phyloP scores from a whole-genome alignment of 257 asterid species.

The Forsythia viridissima region DNA sequence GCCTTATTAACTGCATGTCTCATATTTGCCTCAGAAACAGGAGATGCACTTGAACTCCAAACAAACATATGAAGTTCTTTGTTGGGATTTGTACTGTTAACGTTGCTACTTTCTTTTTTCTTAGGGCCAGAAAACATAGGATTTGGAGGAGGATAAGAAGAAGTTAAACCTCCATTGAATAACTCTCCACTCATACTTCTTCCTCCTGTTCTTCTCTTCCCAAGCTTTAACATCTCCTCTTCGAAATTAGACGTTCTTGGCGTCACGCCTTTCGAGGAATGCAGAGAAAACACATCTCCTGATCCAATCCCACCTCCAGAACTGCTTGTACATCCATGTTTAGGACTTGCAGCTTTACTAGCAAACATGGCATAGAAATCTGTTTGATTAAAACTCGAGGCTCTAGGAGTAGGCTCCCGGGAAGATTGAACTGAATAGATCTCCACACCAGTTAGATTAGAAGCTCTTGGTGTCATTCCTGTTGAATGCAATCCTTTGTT shows the following conservation, averaged over 20 bases:
- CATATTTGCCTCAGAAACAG: slow-evolving; percentile 74
- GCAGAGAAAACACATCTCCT: slow-evolving; percentile 60
- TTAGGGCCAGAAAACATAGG: slow-evolving; percentile 67
- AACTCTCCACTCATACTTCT: slow-evolving; percentile 85
- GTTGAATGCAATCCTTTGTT: slow-evolving; percentile 49
- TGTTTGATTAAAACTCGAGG: slow-evolving; percentile 78
- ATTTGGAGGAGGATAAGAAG: slow-evolving; percentile 77
- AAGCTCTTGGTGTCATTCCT: slow-evolving; percentile 72
- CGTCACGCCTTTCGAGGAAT: slow-evolving; percentile 78
- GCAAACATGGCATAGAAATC: slow-evolving; percentile 89
- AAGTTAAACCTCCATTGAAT: slow-evolving; percentile 21
- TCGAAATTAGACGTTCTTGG: slow-evolving; percentile 88
- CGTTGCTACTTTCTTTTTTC: slow-evolving; percentile 53
- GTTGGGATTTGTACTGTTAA: slow-evolving; percentile 31
- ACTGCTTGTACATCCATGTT: slow-evolving; percentile 68
- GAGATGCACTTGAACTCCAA: slow-evolving; percentile 95
- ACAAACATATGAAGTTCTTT: slow-evolving; percentile 93
- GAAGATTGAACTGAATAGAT: slow-evolving; percentile 89
- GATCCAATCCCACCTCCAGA: slow-evolving; percentile 38
- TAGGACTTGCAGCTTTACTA: slow-evolving; percentile 78
- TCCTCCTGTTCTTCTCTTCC: slow-evolving; percentile 47
- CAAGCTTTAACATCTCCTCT: slow-evolving; percentile 71
- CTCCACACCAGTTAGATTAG: slow-evolving; percentile 85
- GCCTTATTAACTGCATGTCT: slow-evolving; percentile 51
- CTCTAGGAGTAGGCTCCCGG: slow-evolving; percentile 82